Base-by-base conservation (phyloP, 2,329 filamentous ascomycete genomes). In the Aspergillus sp. region DNA sequence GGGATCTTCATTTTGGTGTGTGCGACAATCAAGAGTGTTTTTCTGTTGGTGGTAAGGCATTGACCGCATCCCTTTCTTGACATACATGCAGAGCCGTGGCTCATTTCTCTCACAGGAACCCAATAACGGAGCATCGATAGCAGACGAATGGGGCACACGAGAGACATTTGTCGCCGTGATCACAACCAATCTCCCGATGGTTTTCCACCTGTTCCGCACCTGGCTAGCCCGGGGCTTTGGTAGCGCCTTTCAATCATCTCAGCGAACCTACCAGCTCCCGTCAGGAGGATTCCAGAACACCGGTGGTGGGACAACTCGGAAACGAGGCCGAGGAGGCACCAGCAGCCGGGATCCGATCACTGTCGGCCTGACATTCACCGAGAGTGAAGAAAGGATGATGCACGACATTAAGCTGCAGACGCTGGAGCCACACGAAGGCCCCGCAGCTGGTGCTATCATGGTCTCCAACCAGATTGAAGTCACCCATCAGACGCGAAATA, bases 1-100 rank as follows among this genome's bases (percentile, higher is more conserved):
- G 83, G 82, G 13, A 64, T 81, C 4, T 84, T 86, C 63, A 77
- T 85, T 50, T 82, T 82, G 47, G 76, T 81, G 39, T 80, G 80
- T 43, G 82, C 80, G 6, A 78, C 84, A 50, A 70, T 86, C 4
- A 82, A 84, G 45, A 82, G 79, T 59, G 75, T 82, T 9, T 73
- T 82, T 5, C 80, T 84, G 54, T 55, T 83, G 50, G 75, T 71
- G 15, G 73, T 75, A 47, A 64, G 70, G 5, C 12, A 67, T 21
- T n/a, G 4, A 1, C 10, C 1, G 10, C 12, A 39, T 21, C 41
- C 39, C 19, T 57, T 21, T 2, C 9, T 30, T 12, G 28, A 17
- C 58, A 25, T 50, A 25, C n/a, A 28, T 12, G n/a, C 32, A 15
- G 9, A 41, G 28, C 10, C 5, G 23, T 10, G 21, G 30, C 19